Evolutionary conservation across 2,329 filamentous ascomycete species (phyloP).

Genomic region (Colletotrichum musicola): DNA sequence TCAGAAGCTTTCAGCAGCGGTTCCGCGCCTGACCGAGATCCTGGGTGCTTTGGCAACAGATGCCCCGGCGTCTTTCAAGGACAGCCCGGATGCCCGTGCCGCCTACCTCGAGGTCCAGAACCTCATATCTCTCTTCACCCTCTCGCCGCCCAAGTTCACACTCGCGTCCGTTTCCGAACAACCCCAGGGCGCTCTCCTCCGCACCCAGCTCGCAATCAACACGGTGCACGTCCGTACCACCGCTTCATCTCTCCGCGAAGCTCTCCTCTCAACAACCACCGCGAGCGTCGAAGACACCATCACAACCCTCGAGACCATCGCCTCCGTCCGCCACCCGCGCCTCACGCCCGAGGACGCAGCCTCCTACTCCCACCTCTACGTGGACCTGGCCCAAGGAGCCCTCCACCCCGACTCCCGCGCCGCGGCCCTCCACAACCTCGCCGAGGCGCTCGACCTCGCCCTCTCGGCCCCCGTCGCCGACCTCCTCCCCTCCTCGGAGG

Average conservation of each 20-base stretch:
- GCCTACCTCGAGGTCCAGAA: slow-evolving; percentile 62
- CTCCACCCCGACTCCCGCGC: slow-evolving; percentile 60
- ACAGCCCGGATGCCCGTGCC: slow-evolving; percentile 57
- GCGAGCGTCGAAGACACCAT: slow-evolving; percentile 53
- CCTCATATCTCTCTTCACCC: slow-evolving; percentile 50
- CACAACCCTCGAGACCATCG: slow-evolving; percentile 53
- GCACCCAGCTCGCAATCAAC: slow-evolving; percentile 53
- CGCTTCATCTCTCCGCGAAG: slow-evolving; percentile 26
- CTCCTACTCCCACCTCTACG: slow-evolving; percentile 55
- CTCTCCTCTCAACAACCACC: slow-evolving; percentile 45
- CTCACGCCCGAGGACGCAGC: slow-evolving; percentile 44
- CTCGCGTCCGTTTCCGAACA: slow-evolving; percentile 4
- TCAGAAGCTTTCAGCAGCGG: slow-evolving; percentile 50
- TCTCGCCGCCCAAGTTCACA: slow-evolving; percentile 7
- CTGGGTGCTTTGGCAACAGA: slow-evolving; percentile 39
- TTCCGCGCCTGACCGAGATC: slow-evolving; percentile 47
- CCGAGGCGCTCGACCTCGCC: slow-evolving; percentile 57
- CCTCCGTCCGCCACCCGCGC: slow-evolving; percentile 45
- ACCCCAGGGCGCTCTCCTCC: slow-evolving; percentile 51
- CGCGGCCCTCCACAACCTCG: slow-evolving; percentile 61
- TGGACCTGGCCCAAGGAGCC: slow-evolving; percentile 54
- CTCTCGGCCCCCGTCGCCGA: slow-evolving; percentile 44
- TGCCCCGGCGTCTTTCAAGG: slow-evolving; percentile 26
- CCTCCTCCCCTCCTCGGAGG: slow-evolving; percentile 48
- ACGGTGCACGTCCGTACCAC: slow-evolving; percentile 43